A percentile compares a stretch with the other conserved stretches of the same genome.
Conservation (phyloP, 2,329 filamentous ascomycete species). For the Ceratocystis variospora region DNA sequence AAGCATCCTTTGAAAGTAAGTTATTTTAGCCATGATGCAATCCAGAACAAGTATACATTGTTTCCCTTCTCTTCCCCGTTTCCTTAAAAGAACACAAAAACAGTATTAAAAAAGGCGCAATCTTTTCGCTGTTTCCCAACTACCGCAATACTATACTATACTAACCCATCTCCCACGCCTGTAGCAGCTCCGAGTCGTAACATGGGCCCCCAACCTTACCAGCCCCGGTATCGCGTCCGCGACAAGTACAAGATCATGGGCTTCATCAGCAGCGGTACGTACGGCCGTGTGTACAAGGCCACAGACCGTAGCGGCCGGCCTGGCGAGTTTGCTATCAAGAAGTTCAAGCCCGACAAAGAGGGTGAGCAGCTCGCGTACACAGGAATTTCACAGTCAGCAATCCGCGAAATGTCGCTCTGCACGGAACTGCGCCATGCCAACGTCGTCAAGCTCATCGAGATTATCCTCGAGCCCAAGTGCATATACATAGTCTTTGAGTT, state of each 20-base stretch:
- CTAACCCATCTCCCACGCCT: background rate
- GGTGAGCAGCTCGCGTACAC: slow-evolving; percentile 91
- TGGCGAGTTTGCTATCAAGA: slow-evolving; percentile 95
- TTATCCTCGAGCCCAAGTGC: slow-evolving; percentile 95
- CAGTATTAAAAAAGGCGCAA: no score
- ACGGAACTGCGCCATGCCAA: slow-evolving; percentile 81
- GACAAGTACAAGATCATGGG: slow-evolving; percentile 94
- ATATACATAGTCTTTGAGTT: slow-evolving; percentile 99
- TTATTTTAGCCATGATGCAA: background rate
- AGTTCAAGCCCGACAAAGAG: slow-evolving; percentile 99
- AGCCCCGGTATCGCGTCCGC: slow-evolving; percentile 72
- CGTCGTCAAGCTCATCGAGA: slow-evolving; percentile 82
- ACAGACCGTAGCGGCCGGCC: slow-evolving; percentile 51
- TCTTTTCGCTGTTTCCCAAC: no score
- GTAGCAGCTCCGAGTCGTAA: background rate
- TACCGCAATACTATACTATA: background rate
- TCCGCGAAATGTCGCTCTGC: slow-evolving; percentile 94
- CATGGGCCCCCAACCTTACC: slow-evolving; percentile 31
- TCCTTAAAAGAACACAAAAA: no score
- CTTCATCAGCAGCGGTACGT: slow-evolving; percentile 96
- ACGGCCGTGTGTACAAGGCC: slow-evolving; percentile 96
- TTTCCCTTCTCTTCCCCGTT: no score
- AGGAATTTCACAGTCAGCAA: slow-evolving; percentile 91
- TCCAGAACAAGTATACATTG: background rate
- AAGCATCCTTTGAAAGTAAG: slow-evolving; percentile 30